Evolutionary conservation across 2,329 filamentous ascomycete species (phyloP).

Genomic region (Ophiocordyceps robertsii): DNA sequence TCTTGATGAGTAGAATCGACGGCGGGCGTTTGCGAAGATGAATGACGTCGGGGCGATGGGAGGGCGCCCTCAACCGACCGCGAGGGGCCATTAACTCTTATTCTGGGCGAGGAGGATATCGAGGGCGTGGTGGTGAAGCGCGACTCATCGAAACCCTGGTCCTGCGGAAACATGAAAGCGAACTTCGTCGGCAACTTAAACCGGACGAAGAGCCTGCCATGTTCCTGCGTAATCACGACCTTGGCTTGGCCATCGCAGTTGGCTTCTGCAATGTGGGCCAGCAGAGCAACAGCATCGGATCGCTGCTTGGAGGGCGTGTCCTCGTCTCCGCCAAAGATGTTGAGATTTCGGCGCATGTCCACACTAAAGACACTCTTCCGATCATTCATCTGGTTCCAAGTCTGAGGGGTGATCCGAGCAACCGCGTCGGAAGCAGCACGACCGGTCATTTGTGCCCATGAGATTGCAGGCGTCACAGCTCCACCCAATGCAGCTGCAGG

Average conservation of each 20-base stretch:
- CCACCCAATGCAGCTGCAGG: no score
- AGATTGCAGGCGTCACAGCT: conserved; percentile 5
- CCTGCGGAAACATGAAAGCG: conserved; percentile 15
- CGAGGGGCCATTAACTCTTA: neutral
- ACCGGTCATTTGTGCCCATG: conserved; percentile 6
- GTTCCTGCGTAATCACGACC: conserved; percentile 14
- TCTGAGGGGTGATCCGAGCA: conserved; percentile 1
- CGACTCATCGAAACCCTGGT: conserved; percentile 14
- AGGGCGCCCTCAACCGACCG: neutral
- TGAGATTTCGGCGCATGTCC: conserved; percentile 19
- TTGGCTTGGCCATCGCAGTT: conserved; percentile 16
- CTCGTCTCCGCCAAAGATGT: conserved; percentile 17
- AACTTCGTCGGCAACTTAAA: conserved; percentile 23
- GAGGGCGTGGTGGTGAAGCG: conserved; percentile 7
- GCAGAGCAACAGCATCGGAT: conserved; percentile 8
- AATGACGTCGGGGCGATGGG: neutral
- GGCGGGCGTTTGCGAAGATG: neutral
- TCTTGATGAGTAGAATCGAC: neutral
- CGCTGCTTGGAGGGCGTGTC: conserved; percentile 2
- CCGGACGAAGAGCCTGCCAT: conserved; percentile 19
- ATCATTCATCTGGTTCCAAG: neutral
- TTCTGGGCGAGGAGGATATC: neutral
- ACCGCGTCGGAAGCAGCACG: neutral
- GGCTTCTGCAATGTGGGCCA: conserved; percentile 14
- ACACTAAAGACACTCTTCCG: conserved; percentile 15